phyloP scores from a whole-genome alignment of 768 basidiomycete genomes.

The Paxillus rubicundulus region DNA sequence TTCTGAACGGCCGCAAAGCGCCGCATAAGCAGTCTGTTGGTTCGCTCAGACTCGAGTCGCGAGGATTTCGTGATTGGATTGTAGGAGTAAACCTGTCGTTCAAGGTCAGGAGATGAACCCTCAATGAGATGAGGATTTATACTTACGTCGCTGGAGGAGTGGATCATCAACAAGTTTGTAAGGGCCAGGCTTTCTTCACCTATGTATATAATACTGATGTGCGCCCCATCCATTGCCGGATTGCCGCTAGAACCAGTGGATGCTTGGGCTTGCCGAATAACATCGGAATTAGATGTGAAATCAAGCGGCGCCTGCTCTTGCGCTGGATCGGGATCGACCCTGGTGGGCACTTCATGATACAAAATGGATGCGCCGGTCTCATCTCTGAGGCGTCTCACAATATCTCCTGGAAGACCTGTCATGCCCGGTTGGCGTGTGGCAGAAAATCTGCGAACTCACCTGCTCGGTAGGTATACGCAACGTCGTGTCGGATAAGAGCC shows the following conservation, averaged over 20 bases:
- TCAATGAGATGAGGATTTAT: neutral
- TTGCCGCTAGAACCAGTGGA: neutral
- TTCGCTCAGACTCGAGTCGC: slow-evolving; percentile 59
- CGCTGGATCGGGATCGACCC: slow-evolving; percentile 14
- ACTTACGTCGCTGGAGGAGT: slow-evolving; percentile 61
- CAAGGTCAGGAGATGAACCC: neutral
- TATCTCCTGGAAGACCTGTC: slow-evolving; percentile 12
- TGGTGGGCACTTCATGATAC: slow-evolving; percentile 37
- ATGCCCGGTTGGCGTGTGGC: neutral
- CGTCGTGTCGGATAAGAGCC: slow-evolving; percentile 70
- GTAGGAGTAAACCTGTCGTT: slow-evolving; percentile 71
- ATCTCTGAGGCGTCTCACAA: slow-evolving; percentile 20
- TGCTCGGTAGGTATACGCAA: slow-evolving; percentile 67
- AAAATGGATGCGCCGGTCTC: slow-evolving; percentile 30
- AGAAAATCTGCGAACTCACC: slow-evolving; percentile 38
- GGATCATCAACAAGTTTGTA: slow-evolving; percentile 84
- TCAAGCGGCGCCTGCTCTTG: neutral
- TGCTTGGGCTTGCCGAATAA: neutral
- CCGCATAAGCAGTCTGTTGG: slow-evolving; percentile 85
- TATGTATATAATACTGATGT: slow-evolving; percentile 50
- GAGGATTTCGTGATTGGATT: slow-evolving; percentile 52
- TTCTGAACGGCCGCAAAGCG: slow-evolving; percentile 85
- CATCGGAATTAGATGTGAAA: neutral
- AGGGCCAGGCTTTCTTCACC: slow-evolving; percentile 79
- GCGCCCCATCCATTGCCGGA: neutral